phyloP scores from a whole-genome alignment of 2,329 filamentous ascomycete genomes.

The Orbilia ellipsospora region DNA sequence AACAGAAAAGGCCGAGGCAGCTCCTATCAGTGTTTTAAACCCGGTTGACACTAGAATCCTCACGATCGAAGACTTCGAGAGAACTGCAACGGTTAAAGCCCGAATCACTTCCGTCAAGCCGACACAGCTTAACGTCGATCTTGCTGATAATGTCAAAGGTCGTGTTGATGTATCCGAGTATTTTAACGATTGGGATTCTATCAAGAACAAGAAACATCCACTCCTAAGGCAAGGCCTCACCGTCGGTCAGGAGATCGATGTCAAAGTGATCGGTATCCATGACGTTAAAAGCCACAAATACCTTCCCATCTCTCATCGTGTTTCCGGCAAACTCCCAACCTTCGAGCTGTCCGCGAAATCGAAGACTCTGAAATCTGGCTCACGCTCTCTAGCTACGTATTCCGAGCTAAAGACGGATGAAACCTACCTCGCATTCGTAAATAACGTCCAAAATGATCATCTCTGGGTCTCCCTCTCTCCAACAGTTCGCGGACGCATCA shows the following conservation, averaged over 20 bases:
- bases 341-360: conserved; percentile 88
- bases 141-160: conserved; percentile 89
- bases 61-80: conserved; percentile 76
- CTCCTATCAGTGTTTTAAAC: conserved; percentile 66
- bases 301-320: conserved; percentile 85
- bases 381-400: conserved; percentile 74
- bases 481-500: conserved; percentile 84
- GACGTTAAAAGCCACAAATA: conserved; percentile 91
- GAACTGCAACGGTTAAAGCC: conserved; percentile 80
- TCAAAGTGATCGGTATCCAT: conserved; percentile 85
- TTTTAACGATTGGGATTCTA: conserved; percentile 88
- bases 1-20: conserved; percentile 60
- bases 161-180: conserved; percentile 91
- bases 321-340: conserved; percentile 75
- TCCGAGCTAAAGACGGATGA: conserved; percentile 78
- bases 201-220: conserved; percentile 82
- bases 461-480: conserved; percentile 93
- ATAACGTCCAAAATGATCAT: conserved; percentile 82
- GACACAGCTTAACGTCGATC: conserved; percentile 89
- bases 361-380: conserved; percentile 67
- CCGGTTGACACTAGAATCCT: conserved; percentile 74
- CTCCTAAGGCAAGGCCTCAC: conserved; percentile 71
- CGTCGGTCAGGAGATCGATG: conserved; percentile 75
- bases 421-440: conserved; percentile 83
- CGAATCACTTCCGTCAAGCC: conserved; percentile 85